Evolutionary conservation across 73 alveolate species (phyloP).

Genomic region (Urostyla sp.): DNA sequence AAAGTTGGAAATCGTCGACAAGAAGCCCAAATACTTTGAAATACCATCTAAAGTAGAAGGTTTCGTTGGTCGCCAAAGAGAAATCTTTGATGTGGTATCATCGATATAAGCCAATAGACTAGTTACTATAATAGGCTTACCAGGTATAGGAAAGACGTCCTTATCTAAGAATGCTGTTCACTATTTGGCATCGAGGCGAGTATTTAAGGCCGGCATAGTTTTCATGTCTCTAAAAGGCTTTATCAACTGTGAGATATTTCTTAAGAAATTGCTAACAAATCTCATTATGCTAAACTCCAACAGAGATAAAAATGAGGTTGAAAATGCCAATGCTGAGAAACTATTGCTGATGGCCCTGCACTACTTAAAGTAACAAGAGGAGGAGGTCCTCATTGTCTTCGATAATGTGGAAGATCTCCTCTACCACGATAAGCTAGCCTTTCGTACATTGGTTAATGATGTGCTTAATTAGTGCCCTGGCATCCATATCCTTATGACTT

Average conservation of each 20-base stretch:
- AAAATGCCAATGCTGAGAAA: conserved; percentile 5
- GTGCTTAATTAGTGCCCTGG: conserved; percentile 4
- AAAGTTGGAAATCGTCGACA: conserved; percentile 2
- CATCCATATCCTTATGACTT: conserved; percentile 51
- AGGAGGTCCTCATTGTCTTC: conserved; percentile 44
- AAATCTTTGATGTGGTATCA: conserved; percentile 29
- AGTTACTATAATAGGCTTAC: conserved; percentile 59
- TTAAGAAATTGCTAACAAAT: conserved; percentile 42
- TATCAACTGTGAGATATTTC: conserved; percentile 39
- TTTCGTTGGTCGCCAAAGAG: conserved; percentile 49
- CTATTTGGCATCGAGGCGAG: conserved; percentile 38
- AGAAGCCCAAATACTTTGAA: conserved; percentile 25
- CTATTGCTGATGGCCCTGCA: background rate
- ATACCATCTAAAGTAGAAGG: conserved; percentile 49
- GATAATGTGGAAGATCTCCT: conserved; percentile 73
- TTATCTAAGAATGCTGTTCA: conserved; percentile 53
- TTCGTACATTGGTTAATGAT: conserved; percentile 20
- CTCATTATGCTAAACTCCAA: background rate
- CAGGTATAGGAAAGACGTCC: conserved; percentile 67
- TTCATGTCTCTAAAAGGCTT: conserved; percentile 59
- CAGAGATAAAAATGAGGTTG: background rate
- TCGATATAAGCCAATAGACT: conserved; percentile 23
- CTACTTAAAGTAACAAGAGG: conserved; percentile 47
- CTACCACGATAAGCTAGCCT: conserved; percentile 46
- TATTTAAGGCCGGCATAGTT: conserved; percentile 58